phyloP scores from a whole-genome alignment of 371 early-diverging fungal species.

The Zopfochytrium polystomum region DNA sequence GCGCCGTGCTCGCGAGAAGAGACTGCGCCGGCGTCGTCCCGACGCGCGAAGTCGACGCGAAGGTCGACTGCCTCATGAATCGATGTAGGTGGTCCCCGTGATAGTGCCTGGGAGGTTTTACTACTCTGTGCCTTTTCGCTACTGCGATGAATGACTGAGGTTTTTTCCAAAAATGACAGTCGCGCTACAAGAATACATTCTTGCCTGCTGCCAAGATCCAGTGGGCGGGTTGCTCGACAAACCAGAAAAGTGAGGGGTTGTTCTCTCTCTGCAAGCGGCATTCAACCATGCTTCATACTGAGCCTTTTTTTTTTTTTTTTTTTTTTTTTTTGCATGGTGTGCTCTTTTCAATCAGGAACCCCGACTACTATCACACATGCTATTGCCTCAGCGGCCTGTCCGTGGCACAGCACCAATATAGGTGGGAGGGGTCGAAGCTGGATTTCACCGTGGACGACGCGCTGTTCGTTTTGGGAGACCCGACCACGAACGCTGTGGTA shows the following conservation, averaged over 20 bases:
- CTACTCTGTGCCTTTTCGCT: background rate
- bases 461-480: slow-evolving; percentile 19
- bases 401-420: slow-evolving; percentile 49
- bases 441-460: slow-evolving; percentile 23
- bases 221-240: slow-evolving; percentile 90
- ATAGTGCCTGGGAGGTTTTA: background rate
- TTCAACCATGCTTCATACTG: no score
- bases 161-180: slow-evolving; percentile 46
- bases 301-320: no score
- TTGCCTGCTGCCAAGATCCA: slow-evolving; percentile 77
- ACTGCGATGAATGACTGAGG: no score
- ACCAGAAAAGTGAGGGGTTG: slow-evolving; percentile 81
- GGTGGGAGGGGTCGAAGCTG: slow-evolving; percentile 16
- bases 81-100: background rate
- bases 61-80: slow-evolving; percentile 7
- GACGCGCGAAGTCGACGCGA: no score
- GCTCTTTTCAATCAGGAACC: slow-evolving; percentile 41
- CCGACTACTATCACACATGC: slow-evolving; percentile 94
- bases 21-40: background rate
- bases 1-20: slow-evolving; percentile 23
- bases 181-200: slow-evolving; percentile 80
- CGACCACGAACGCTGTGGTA: slow-evolving; percentile 7
- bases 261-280: no score
- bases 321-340: background rate
- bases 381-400: slow-evolving; percentile 90